Base-by-base conservation (phyloP, 345 rosid genomes). In the Abelmoschus esculentus region DNA sequence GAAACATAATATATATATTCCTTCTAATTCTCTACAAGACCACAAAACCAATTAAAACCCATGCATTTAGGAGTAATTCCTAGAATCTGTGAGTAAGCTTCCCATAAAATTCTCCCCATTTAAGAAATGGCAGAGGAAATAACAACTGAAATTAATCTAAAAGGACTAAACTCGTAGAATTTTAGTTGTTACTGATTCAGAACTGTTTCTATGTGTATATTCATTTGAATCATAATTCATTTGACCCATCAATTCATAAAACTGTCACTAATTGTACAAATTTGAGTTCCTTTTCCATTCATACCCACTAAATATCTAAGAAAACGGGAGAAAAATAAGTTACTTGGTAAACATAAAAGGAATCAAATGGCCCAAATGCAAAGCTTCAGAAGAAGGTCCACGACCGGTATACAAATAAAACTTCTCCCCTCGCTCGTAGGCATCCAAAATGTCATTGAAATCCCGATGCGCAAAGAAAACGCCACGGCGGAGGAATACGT, bases 321-420 rank as follows among this genome's bases (percentile, higher is more conserved):
- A 36, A 63, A 50, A 15, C 42, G 2, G 11, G 6, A 13, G 6
- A 32, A 53, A 29, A 18, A 54, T 3, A 19, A 72, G 83, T 83
- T 28, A 91, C 97, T 89, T 91, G 67, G 99, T 91, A 73, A 91
- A 95, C 99, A 95, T 90, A 75, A 91, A 95, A 18, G 97, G 99
- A 70, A 95, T 69, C 78, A 95, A 86, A 77, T 95, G 96, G 7
- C 99, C 97, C 56, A 95, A 75, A 76, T 95, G 97, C 79, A 91
- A 63, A 69, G 98, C 89, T 78, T 88, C 96, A 26, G 99, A 95
- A 40, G 99, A 95, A 26, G 99, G 99, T n/a, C 99, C 97, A 72
- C 99, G 76, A 9, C 99, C 96, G 0, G 99, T 91, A 61, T 91
- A 95, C 31, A 95, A 77, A 80, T 95, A 95, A 71, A 91, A 95